phyloP scores from a whole-genome alignment of 805 yeast genomes.

The Yamadazyma olivae region DNA sequence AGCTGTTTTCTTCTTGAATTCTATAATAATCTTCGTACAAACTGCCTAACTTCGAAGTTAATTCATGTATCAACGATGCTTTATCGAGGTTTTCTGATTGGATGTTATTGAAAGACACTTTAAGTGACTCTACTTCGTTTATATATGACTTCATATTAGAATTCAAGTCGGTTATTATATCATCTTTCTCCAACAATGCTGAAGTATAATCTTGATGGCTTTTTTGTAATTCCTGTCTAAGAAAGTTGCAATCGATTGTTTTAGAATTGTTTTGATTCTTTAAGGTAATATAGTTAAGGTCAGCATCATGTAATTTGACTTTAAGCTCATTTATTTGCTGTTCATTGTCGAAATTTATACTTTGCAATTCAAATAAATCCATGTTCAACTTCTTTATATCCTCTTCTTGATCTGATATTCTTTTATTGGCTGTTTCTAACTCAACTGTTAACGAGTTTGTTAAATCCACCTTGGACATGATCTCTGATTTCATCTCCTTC shows the following conservation, averaged over 20 bases:
- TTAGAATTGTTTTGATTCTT: not conserved
- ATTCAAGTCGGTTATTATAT: not conserved
- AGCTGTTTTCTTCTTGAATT: not conserved
- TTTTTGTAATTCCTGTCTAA: not conserved
- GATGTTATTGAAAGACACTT: not conserved
- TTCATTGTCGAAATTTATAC: not conserved
- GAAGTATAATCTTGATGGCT: not conserved
- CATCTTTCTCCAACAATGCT: not conserved
- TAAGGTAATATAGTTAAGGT: not conserved
- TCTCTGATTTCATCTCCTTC: not conserved
- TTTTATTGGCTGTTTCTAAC: not conserved
- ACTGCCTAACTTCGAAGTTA: not conserved
- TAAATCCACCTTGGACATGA: not conserved
- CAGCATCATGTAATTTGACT: not conserved
- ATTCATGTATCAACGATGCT: not conserved
- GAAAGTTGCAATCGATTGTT: not conserved
- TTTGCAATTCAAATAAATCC: slow-evolving; percentile 2
- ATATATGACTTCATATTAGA: too few relatives aligned
- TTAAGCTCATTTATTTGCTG: not conserved
- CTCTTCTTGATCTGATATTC: not conserved
- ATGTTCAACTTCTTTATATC: not conserved
- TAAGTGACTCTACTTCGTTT: too few relatives aligned
- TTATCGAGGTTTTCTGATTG: not conserved
- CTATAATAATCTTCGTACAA: not conserved
- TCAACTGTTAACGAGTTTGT: not conserved